Evolutionary conservation across 352 stramenopile genomes (phyloP), one percentile per base, ranked within the genome.

Genomic region (Globisporangium recalcitrans): DNA sequence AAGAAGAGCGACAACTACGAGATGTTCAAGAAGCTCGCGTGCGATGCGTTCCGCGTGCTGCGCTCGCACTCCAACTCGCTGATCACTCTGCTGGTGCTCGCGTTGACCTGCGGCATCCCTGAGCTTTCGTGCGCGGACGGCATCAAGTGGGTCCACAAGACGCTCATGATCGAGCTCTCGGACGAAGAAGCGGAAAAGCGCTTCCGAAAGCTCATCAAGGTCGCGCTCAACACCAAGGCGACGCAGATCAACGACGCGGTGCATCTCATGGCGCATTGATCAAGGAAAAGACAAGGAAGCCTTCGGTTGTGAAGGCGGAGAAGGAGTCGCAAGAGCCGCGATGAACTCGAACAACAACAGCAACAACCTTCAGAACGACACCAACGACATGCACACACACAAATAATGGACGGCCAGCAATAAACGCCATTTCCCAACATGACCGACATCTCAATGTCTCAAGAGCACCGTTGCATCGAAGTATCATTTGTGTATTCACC

Each of bases 181-280:
- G 84, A 96, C 49, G 74, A 80, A 10, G 77, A 90, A 29, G 85
- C 85, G 34, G 65, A 71, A 29, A 60, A 72, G 31, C 72, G 73
- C 13, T 92, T 96, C 69, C 70, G 78, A 42, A 86, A 90, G 49
- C 78, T 96, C 53, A 93, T 96, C 62, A 64, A 80, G 47, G 80
- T 88, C 52, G 78, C 85, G 29, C 64, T 96, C 31, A 70, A 85
- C 59, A 91, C 82, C 38, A 89, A 78, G 65, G 85, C 85, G 16
- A 96, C 87, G 40, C 85, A 87, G 32, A 65, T 93, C 57, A 96
- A 93, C 63, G 82, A 93, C 57, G 85, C 86, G 0, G 81, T 93
- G 52, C 87, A 96, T 58, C 75, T 93, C 65, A 88, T 96, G 73
- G 86, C 82, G 7, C 85, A 96, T 60, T 91, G 56, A 56, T 52